These are phyloP conservation scores for Corchorus olitorius DNA, from an alignment of 345 rosid species.

Conservation along the genomic window DNA sequence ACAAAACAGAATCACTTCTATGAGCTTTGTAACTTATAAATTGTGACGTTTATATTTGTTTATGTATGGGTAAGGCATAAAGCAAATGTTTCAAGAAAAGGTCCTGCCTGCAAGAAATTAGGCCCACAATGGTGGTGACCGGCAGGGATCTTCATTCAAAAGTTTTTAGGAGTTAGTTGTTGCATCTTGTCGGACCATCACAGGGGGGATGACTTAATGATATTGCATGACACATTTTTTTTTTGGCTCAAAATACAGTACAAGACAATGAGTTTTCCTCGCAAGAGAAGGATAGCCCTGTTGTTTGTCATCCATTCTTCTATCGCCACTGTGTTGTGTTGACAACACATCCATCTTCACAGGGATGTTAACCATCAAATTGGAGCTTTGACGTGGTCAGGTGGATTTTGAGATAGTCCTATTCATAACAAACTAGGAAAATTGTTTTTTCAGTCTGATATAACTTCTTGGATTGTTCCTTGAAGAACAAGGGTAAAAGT, in stretches of 20 bases:
- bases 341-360: background rate
- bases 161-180: background rate
- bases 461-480: background rate
- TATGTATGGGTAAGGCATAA: background rate
- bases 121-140: background rate
- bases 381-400: background rate
- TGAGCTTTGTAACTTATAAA: background rate
- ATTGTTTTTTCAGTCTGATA: background rate
- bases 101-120: background rate
- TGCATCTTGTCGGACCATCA: background rate
- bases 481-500: conserved; percentile 4
- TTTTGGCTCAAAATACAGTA: background rate
- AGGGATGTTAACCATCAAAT: background rate
- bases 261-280: background rate
- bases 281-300: background rate
- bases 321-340: background rate
- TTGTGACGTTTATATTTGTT: background rate
- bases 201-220: background rate
- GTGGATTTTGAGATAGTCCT: background rate
- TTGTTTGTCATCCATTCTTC: background rate
- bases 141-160: background rate
- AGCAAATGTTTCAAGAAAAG: background rate
- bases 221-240: background rate
- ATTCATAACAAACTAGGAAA: background rate
- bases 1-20: background rate